A percentile compares a stretch with the other conserved stretches of the same genome.
phyloP scores from a whole-genome alignment of 2,329 filamentous ascomycete species.

The Dendrostoma leiphaemia region DNA sequence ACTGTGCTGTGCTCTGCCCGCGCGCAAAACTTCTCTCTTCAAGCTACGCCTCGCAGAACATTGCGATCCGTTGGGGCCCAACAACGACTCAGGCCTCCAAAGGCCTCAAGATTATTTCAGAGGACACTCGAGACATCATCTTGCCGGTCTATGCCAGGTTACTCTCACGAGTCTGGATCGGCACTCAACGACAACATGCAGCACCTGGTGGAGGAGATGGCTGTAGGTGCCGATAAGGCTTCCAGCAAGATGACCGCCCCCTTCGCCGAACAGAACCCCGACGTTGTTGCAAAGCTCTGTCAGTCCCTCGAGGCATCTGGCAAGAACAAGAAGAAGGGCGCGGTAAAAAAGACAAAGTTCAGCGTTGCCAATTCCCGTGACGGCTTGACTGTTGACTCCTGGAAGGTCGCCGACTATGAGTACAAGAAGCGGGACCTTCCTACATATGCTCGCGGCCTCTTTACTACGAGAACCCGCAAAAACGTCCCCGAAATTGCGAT shows the following conservation, averaged over 20 bases:
- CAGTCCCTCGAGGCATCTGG: slow-evolving; percentile 57
- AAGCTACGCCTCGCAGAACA: neutral
- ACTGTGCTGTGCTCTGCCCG: neutral
- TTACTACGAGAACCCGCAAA: slow-evolving; percentile 71
- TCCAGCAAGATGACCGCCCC: slow-evolving; percentile 48
- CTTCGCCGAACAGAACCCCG: slow-evolving; percentile 66
- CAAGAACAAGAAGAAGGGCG: slow-evolving; percentile 56
- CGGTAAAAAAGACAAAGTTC: slow-evolving; percentile 80
- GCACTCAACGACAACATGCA: slow-evolving; percentile 3
- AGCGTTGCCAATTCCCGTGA: slow-evolving; percentile 60
- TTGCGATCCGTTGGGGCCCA: too few relatives aligned
- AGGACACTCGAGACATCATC: neutral
- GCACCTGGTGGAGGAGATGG: slow-evolving; percentile 2
- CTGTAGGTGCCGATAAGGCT: neutral
- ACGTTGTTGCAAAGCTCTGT: slow-evolving; percentile 66
- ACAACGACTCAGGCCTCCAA: neutral
- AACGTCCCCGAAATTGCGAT: slow-evolving; percentile 75
- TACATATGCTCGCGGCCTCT: slow-evolving; percentile 89
- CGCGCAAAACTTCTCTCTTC: neutral
- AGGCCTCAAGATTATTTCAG: neutral
- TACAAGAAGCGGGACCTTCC: slow-evolving; percentile 87
- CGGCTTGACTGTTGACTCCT: slow-evolving; percentile 75
- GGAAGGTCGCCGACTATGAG: slow-evolving; percentile 92
- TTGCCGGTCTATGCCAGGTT: neutral
- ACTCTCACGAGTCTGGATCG: neutral